Base-by-base conservation (phyloP, 305 asterid species). In the Ajuga reptans region DNA sequence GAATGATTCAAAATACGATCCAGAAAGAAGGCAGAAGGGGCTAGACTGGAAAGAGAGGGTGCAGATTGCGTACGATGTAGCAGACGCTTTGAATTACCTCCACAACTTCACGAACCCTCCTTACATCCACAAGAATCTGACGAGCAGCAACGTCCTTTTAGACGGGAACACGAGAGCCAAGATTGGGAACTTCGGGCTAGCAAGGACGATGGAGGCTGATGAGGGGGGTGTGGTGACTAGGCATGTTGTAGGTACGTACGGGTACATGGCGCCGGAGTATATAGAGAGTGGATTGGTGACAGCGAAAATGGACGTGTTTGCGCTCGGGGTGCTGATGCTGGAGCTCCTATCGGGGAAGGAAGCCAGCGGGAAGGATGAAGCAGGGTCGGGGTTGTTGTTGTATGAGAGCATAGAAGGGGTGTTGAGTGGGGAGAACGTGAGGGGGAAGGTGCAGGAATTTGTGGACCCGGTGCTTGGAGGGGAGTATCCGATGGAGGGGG, bases 181-280 rank as follows among this genome's bases (percentile, higher is more conserved):
- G 72, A 61, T 85, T 7, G 71, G 77, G 5, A 82, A 84, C 36
- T 83, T 88, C 9, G 80, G 88, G 5, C 73, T 84, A 24, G 84
- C 88, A 1, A 77, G 84, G 70, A 59, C 79, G 16, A 3, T 81
- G 15, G 77, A 41, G 1, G 4, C 9, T 0, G 83, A 64, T 0
- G 78, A 66, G 4, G 77, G 51, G 53, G 15, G 59, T 0, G 68
- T 15, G 0, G 42, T 82, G 75, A 88, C 91, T 0, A 79, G 90
- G 78, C 88, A 85, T 29, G 92, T 88, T 0, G 83, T 84, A 12
- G 95, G 90, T 1, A 81, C 88, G 0, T 73, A 81, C 2, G 88
- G 88, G 1, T 84, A 88, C 71, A 86, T 88, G 90, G 86, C 87
- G 4, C 88, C 87, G 0, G 90, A 88, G 53, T 84, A 84, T 57